Evolutionary conservation across 768 basidiomycete species (phyloP).

Genomic region (Tulasnella sp.): DNA sequence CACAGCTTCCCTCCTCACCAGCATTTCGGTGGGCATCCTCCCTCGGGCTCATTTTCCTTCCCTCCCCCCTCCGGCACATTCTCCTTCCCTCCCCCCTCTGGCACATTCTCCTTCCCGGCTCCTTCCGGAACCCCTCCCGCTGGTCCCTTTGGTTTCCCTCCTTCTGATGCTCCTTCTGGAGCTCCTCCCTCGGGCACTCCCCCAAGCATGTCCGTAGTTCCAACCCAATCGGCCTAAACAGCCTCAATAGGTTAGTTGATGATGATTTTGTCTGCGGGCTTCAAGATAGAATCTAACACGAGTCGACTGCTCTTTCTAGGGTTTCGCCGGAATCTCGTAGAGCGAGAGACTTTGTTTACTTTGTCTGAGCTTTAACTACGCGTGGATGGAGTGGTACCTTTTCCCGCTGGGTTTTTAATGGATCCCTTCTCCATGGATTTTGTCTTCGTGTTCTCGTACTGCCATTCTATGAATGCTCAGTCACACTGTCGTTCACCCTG

Average conservation of each 20-base stretch:
- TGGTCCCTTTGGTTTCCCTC: neutral
- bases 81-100: neutral
- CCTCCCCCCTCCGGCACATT: neutral
- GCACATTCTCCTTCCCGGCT: neutral
- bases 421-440: neutral
- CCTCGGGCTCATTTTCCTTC: neutral
- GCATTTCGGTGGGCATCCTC: neutral
- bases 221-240: neutral
- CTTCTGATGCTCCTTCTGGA: neutral
- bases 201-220: neutral
- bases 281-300: neutral
- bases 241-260: neutral
- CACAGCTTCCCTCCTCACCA: neutral
- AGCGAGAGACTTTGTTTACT: neutral
- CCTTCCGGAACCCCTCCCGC: conserved; percentile 7
- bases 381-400: neutral
- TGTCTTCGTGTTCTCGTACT: neutral
- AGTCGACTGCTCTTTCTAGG: neutral
- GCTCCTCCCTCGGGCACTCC: neutral
- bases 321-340: neutral
- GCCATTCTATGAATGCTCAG: neutral
- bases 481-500: neutral
- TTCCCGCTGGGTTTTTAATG: conserved; percentile 9
- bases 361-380: neutral
- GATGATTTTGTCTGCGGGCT: neutral